Base-by-base conservation (phyloP, 257 asterid genomes). In the Jacaranda mimosifolia region DNA sequence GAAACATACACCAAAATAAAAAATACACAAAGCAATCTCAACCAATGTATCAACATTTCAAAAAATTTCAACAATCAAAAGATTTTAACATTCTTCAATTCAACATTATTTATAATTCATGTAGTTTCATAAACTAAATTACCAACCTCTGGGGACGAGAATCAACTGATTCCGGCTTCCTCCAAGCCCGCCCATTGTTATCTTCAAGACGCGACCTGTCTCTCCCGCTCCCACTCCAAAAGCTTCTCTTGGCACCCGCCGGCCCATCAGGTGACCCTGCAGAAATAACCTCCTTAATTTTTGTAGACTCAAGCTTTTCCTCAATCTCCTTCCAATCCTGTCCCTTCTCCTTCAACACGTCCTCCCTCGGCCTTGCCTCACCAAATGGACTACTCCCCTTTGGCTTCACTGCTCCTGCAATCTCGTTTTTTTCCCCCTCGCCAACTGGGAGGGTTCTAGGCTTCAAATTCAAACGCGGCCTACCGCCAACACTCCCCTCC, bases 311-410 rank as follows among this genome's bases (percentile, higher is more conserved):
- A 0, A 96, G 90, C 89, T 90, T 92, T 75, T 88, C 94, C 57
- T 90, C 97, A 79, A 91, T 84, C 81, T 90, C 97, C 89, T 90
- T 96, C 91, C 90, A 88, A 79, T 96, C 97, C 63, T 89, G 94
- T 12, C 99, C 99, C 87, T 91, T 90, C 83, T 89, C 97, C 92
- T 90, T 96, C 90, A 96, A 82, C 40, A 93, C 99, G 84, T 93
- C 99, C 86, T 96, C 99, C 48, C 99, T 90, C 3, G 99, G 99
- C 82, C 99, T 85, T 0, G 99, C 99, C 45, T 80, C 90, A 10
- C 99, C 97, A 74, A 96, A 96, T 0, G 99, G 99, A 76, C 84
- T 96, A 52, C 89, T 83, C 6, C 90, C 91, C 82, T 83, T 90
- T 0, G 96, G 89, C 89, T 85, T 92, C 82, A 62, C 83, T 1